These are phyloP conservation scores for Gynochthodes officinalis DNA, from an alignment of 257 asterid genomes.

Conservation along the genomic window DNA sequence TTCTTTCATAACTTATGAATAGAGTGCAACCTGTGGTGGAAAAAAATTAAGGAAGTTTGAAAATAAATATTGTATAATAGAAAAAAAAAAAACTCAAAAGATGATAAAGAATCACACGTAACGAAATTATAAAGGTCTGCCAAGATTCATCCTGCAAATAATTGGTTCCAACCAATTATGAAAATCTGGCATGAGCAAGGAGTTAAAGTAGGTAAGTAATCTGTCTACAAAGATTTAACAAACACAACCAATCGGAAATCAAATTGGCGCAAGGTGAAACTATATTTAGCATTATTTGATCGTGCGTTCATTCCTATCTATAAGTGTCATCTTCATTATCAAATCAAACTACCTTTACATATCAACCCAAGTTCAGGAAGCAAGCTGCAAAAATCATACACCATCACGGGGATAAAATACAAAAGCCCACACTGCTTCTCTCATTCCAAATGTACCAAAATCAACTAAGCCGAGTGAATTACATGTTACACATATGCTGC, in stretches of 20 bases:
- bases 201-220: neutral
- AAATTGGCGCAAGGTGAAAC: neutral
- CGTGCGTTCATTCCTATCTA: constrained; percentile 14
- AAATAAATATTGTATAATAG: no score
- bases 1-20: no score
- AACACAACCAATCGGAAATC: neutral
- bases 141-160: no score
- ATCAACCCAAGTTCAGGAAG: constrained; percentile 25
- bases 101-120: no score
- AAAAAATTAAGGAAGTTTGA: no score
- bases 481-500: constrained; percentile 28
- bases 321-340: constrained; percentile 12
- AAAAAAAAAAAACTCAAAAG: no score
- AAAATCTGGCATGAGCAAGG: neutral
- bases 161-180: neutral
- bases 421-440: constrained; percentile 26
- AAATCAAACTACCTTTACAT: constrained; percentile 39
- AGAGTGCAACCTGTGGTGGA: no score
- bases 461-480: constrained; percentile 40
- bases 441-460: constrained; percentile 37
- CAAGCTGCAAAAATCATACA: constrained; percentile 23
- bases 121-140: no score
- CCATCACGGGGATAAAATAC: constrained; percentile 16
- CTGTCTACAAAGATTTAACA: neutral
- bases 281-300: neutral